Evolutionary conservation across 768 basidiomycete species (phyloP).

Genomic region (Boletus pseudopeckii): DNA sequence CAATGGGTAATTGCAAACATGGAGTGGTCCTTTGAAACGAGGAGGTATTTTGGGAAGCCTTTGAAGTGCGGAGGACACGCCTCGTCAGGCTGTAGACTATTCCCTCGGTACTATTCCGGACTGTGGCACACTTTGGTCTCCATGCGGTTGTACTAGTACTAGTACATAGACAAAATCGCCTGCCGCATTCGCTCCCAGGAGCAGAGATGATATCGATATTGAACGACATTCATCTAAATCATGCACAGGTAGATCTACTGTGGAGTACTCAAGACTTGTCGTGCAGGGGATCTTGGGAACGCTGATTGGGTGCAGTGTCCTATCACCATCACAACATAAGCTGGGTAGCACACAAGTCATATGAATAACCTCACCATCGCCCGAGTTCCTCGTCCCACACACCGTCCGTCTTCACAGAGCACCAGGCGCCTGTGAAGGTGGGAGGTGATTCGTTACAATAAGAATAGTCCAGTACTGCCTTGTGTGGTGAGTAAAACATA

Average conservation of each 20-base stretch:
- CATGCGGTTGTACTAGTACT: slow-evolving; percentile 8
- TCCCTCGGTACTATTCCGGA: not conserved
- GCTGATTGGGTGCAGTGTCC: not conserved
- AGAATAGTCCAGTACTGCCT: slow-evolving; percentile 12
- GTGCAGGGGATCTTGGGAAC: not conserved
- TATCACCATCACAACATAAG: slow-evolving; percentile 2
- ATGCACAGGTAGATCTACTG: slow-evolving; percentile 9
- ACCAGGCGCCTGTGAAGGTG: slow-evolving; percentile 11
- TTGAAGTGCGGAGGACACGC: slow-evolving; percentile 48
- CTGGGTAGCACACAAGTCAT: not conserved
- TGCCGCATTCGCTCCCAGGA: slow-evolving; percentile 3
- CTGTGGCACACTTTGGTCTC: not conserved
- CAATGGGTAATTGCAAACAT: slow-evolving; percentile 64
- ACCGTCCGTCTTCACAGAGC: slow-evolving; percentile 8
- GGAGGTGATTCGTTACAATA: slow-evolving; percentile 22
- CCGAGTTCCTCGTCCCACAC: not conserved
- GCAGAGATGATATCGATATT: slow-evolving; percentile 1
- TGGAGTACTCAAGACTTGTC: slow-evolving; percentile 11
- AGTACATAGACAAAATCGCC: slow-evolving; percentile 11
- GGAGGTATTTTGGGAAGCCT: slow-evolving; percentile 60
- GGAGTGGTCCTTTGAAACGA: slow-evolving; percentile 68
- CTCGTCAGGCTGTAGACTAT: slow-evolving; percentile 24
- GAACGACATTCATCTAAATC: slow-evolving; percentile 4
- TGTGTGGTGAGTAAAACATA: slow-evolving; percentile 26
- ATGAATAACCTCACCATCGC: slow-evolving; percentile 11